Evolutionary conservation across 2,329 filamentous ascomycete species (phyloP).

Genomic region (Xylaria sp.): DNA sequence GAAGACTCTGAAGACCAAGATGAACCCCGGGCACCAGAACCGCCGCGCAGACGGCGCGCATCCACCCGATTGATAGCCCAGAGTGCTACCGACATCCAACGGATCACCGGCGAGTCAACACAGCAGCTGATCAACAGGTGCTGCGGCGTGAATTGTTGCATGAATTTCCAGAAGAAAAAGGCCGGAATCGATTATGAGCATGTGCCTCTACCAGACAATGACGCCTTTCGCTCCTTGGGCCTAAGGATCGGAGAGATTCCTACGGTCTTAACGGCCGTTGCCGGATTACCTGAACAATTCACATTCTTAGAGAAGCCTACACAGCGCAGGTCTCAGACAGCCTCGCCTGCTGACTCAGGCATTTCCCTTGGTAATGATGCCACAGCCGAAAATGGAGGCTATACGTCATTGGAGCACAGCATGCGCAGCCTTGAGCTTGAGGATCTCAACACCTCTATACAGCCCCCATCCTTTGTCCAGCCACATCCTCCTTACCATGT

Average conservation of each 20-base stretch:
- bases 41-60: conserved; percentile 68
- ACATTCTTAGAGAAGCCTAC: conserved; percentile 73
- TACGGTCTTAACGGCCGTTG: conserved; percentile 75
- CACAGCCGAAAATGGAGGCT: conserved; percentile 53
- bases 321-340: conserved; percentile 52
- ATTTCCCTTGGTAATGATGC: conserved; percentile 57
- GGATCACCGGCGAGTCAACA: conserved; percentile 72
- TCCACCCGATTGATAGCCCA: conserved; percentile 76
- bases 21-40: conserved; percentile 60
- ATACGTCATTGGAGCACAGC: conserved; percentile 36
- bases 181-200: conserved; percentile 63
- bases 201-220: conserved; percentile 77
- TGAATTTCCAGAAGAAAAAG: conserved; percentile 59
- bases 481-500: conserved; percentile 95
- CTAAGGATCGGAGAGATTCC: conserved; percentile 82
- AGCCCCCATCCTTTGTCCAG: conserved; percentile 90
- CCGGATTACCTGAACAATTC: conserved; percentile 78
- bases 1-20: conserved; percentile 70
- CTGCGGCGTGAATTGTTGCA: conserved; percentile 73
- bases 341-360: conserved; percentile 62
- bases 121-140: conserved; percentile 71
- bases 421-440: conserved; percentile 52
- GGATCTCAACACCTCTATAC: conserved; percentile 67
- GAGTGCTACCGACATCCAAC: conserved; percentile 70
- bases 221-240: conserved; percentile 82